Conservation (phyloP, 2,329 filamentous ascomycete species). For the Monilinia polystroma region DNA sequence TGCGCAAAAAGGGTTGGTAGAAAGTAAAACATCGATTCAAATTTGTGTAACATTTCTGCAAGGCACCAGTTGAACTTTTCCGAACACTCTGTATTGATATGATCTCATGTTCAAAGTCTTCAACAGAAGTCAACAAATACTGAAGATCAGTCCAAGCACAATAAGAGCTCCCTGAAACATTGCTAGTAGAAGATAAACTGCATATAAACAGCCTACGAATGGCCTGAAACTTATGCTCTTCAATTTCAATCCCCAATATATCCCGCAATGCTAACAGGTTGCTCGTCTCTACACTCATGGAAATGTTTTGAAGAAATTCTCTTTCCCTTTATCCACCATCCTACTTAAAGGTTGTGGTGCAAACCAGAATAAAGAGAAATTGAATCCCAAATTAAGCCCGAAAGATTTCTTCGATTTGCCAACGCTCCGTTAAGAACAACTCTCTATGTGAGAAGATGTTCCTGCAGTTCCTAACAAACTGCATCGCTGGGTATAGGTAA, state of each 20-base stretch:
- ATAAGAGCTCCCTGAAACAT: background rate
- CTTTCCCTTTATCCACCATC: constrained; percentile 39
- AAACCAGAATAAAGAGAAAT: constrained; percentile 40
- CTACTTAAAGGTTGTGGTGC: constrained; percentile 38
- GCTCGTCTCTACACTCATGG: background rate
- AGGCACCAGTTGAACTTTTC: background rate
- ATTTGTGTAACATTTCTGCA: constrained; percentile 8
- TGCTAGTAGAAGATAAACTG: background rate
- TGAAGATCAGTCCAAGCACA: background rate
- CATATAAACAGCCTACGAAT: background rate
- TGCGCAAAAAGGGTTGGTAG: background rate
- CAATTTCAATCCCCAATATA: background rate
- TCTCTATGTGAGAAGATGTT: constrained; percentile 64
- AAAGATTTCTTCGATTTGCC: constrained; percentile 48
- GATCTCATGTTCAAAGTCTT: background rate
- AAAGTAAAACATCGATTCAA: constrained; percentile 10
- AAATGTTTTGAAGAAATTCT: constrained; percentile 39
- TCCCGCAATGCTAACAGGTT: background rate
- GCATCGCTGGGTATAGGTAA: constrained; percentile 62
- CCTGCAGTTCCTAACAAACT: constrained; percentile 70
- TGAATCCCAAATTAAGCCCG: constrained; percentile 35
- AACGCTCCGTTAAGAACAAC: constrained; percentile 79
- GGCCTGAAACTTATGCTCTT: background rate
- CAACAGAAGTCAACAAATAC: background rate
- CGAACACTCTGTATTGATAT: background rate